These are phyloP conservation scores for Fusarium incarnatum DNA, from an alignment of 2,329 filamentous ascomycete species.

Conservation along the genomic window DNA sequence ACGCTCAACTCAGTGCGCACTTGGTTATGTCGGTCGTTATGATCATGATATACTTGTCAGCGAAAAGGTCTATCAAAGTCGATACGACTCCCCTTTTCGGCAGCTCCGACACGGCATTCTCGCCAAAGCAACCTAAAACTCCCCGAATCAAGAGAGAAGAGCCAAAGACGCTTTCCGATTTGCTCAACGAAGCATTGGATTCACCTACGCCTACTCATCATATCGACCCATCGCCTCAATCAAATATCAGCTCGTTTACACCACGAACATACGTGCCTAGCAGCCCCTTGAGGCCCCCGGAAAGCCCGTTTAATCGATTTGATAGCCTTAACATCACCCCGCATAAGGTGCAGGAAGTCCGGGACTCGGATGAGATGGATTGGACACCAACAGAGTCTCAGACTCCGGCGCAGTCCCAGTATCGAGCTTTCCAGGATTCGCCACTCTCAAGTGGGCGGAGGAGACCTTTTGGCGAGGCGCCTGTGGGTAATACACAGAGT, in stretches of 20 bases:
- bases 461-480: slow-evolving; percentile 59
- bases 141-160: slow-evolving; percentile 46
- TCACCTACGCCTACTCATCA: slow-evolving; percentile 30
- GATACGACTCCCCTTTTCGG: slow-evolving; percentile 68
- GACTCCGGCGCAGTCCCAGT: slow-evolving; percentile 44
- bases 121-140: slow-evolving; percentile 42
- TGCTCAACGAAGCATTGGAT: slow-evolving; percentile 51
- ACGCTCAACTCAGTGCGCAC: slow-evolving; percentile 65
- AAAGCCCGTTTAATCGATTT: slow-evolving; percentile 22
- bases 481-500: slow-evolving; percentile 56
- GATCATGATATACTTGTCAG: slow-evolving; percentile 59
- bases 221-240: slow-evolving; percentile 21
- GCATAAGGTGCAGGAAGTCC: slow-evolving; percentile 37
- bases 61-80: slow-evolving; percentile 61
- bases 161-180: slow-evolving; percentile 58
- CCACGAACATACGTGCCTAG: slow-evolving; percentile 31
- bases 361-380: slow-evolving; percentile 75
- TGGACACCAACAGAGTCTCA: slow-evolving; percentile 73
- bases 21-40: slow-evolving; percentile 64
- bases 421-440: slow-evolving; percentile 66
- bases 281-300: slow-evolving; percentile 20
- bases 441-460: slow-evolving; percentile 55
- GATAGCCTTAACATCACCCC: slow-evolving; percentile 35
- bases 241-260: slow-evolving; percentile 35
- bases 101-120: slow-evolving; percentile 38